Conservation (phyloP, 139 green algal genomes). For the Tetraselmis chui region DNA sequence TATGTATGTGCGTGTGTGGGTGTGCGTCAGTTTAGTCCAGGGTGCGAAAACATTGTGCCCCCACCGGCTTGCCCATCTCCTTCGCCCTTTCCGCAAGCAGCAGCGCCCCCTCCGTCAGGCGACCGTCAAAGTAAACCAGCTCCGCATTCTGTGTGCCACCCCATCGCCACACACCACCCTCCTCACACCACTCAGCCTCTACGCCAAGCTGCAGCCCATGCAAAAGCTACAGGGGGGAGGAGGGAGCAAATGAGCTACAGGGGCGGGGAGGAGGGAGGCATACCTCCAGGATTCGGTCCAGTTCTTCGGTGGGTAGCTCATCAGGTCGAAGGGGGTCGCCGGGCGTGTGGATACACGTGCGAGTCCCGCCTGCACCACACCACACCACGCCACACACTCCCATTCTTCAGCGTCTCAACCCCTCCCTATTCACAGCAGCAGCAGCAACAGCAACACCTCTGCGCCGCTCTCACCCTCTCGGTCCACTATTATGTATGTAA, state of each 20-base stretch:
- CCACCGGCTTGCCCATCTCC: conserved; percentile 13
- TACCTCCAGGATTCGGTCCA: conserved; percentile 31
- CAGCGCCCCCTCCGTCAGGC: conserved; percentile 82
- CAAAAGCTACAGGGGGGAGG: too few species aligned
- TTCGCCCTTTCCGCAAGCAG: conserved; percentile 58
- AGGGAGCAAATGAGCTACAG: neutral
- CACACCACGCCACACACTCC: too few species aligned
- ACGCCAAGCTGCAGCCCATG: too few species aligned
- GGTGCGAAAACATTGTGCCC: neutral
- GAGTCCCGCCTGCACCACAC: conserved; percentile 76
- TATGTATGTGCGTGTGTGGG: too few species aligned
- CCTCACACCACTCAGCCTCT: too few species aligned
- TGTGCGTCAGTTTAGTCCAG: neutral
- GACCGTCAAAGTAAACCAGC: conserved; percentile 89
- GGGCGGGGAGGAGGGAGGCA: neutral
- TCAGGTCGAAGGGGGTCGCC: conserved; percentile 44
- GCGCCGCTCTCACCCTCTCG: conserved; percentile 38
- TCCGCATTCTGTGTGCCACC: conserved; percentile 20
- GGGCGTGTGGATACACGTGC: conserved; percentile 95
- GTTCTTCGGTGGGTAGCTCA: conserved; percentile 50
- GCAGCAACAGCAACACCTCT: neutral
- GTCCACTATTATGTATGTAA: conserved; percentile 98
- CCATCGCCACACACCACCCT: too few species aligned
- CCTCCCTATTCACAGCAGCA: too few species aligned
- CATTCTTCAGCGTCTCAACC: too few species aligned